Conservation (phyloP, 257 asterid species). For the Primulina eburnea region DNA sequence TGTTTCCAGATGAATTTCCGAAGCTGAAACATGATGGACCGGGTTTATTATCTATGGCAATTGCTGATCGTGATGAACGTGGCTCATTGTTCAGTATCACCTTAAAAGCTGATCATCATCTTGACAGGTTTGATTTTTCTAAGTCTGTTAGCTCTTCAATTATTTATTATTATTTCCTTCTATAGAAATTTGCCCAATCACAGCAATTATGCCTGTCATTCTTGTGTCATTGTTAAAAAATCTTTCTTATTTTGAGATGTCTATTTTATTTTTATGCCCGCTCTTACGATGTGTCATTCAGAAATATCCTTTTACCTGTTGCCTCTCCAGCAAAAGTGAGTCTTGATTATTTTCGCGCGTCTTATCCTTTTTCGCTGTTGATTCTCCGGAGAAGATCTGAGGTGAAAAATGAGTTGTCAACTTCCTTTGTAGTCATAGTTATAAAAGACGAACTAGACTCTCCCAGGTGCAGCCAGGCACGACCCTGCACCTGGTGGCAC, state of each 20-base stretch:
- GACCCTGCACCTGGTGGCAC: background rate
- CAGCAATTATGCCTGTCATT: background rate
- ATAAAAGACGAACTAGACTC: too few relatives aligned
- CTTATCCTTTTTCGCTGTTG: background rate
- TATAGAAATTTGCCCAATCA: background rate
- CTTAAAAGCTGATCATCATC: conserved; percentile 88
- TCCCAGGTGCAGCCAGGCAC: background rate
- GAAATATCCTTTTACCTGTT: background rate
- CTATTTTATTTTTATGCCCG: background rate
- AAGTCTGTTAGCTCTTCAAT: conserved; percentile 14
- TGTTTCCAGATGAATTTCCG: conserved; percentile 70
- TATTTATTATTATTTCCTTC: background rate
- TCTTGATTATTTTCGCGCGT: background rate
- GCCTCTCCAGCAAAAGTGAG: background rate
- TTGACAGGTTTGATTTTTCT: conserved; percentile 64
- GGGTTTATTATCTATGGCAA: conserved; percentile 89
- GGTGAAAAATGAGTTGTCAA: too few relatives aligned
- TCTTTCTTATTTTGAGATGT: background rate
- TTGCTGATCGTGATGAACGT: conserved; percentile 82
- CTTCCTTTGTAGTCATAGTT: too few relatives aligned
- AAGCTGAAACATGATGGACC: conserved; percentile 81
- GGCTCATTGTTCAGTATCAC: conserved; percentile 84
- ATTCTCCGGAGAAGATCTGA: too few relatives aligned
- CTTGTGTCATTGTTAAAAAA: background rate
- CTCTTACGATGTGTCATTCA: background rate